Evolutionary conservation across 352 stramenopile species (phyloP).

Genomic region (Globisporangium rhizosaccharum): DNA sequence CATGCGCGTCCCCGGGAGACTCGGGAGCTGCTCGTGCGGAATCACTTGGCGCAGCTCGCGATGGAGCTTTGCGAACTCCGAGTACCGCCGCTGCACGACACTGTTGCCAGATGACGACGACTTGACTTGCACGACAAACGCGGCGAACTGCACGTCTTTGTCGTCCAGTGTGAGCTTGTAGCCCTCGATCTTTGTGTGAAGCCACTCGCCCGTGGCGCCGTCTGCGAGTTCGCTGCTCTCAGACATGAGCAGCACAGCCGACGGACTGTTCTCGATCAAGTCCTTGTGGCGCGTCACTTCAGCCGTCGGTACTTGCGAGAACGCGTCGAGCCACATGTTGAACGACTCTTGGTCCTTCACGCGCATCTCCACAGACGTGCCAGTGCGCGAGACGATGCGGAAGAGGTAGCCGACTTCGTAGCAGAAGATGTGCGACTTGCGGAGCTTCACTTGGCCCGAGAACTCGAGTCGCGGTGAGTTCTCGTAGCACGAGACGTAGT

Average conservation of each 20-base stretch:
- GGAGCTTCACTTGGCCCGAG: conserved; percentile 64
- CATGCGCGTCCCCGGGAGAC: conserved; percentile 63
- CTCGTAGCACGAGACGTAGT: conserved; percentile 73
- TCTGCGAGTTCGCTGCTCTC: conserved; percentile 19
- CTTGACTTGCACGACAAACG: conserved; percentile 77
- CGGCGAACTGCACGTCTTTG: conserved; percentile 65
- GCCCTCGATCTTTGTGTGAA: conserved; percentile 79
- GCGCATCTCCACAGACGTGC: conserved; percentile 73
- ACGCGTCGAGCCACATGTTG: conserved; percentile 64
- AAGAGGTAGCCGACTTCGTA: conserved; percentile 76
- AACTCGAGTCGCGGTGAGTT: conserved; percentile 74
- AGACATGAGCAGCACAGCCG: conserved; percentile 66
- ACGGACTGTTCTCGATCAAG: conserved; percentile 74
- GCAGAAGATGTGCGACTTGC: conserved; percentile 58
- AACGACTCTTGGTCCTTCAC: conserved; percentile 74
- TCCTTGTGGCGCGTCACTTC: conserved; percentile 70
- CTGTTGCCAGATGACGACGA: conserved; percentile 52
- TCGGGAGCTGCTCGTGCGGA: conserved; percentile 68
- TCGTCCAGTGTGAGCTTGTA: conserved; percentile 65
- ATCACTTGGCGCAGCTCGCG: conserved; percentile 72
- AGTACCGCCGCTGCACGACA: conserved; percentile 78
- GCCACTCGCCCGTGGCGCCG: conserved; percentile 39
- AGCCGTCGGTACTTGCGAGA: conserved; percentile 46
- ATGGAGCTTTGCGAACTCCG: conserved; percentile 72
- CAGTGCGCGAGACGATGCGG: conserved; percentile 59